Evolutionary conservation across 225 moss, liverwort and hornwort genomes (phyloP).

Genomic region (Polytrichum formosum): DNA sequence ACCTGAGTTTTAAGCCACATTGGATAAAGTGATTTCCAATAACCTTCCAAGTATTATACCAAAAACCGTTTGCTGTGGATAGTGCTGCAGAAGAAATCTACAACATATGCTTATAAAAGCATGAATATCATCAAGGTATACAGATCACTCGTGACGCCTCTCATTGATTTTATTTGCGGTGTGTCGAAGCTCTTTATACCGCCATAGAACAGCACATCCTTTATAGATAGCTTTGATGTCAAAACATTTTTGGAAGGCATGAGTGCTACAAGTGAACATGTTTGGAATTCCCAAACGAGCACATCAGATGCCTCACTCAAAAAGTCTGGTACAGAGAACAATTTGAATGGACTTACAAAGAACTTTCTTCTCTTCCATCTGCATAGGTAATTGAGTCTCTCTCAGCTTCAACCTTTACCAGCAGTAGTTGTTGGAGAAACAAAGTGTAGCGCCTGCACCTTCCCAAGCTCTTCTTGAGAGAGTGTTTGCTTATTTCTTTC

Average conservation of each 20-base stretch:
- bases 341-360: slow-evolving; percentile 36
- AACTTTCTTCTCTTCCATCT: slow-evolving; percentile 33
- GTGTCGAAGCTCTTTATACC: too few species aligned
- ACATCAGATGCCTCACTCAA: neutral
- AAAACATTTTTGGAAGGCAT: neutral
- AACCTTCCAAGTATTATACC: neutral
- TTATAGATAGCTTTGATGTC: too few species aligned
- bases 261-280: neutral
- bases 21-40: neutral
- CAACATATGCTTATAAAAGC: too few species aligned
- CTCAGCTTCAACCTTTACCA: slow-evolving; percentile 8
- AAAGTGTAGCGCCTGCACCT: slow-evolving; percentile 7
- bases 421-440: neutral
- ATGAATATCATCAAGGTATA: too few species aligned
- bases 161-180: too few species aligned
- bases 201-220: too few species aligned
- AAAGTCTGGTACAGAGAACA: neutral
- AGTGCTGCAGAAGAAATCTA: neutral
- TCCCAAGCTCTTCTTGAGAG: slow-evolving; percentile 6
- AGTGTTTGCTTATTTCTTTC: too few species aligned
- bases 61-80: neutral
- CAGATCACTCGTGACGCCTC: too few species aligned
- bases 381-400: slow-evolving; percentile 6
- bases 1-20: neutral
- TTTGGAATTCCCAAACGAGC: too few species aligned